Evolutionary conservation across 345 rosid species (phyloP), one percentile per base, ranked within the genome.

Genomic region (Atalantia buxifolia): DNA sequence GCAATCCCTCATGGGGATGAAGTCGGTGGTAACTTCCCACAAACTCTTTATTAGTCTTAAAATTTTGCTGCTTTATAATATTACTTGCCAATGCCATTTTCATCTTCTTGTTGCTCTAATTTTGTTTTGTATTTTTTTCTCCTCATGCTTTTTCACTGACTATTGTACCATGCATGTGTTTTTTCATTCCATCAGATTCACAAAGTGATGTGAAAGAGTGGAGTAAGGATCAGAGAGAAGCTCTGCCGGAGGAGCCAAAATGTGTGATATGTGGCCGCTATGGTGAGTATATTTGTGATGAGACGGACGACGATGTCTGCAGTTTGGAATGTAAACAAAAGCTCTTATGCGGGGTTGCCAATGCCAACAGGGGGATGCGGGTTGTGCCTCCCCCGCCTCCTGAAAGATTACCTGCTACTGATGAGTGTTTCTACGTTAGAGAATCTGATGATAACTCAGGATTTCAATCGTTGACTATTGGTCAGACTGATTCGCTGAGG

Each of bases 241-340:
- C 94, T 84, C 79, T 92, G 73, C 80, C 84, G 0, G 94, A 82
- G 22, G 99, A 95, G 68, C 98, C 96, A 59, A 82, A 67, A 80
- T 95, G 98, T 83, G 92, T 87, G 66, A 81, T 91, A 36, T 95
- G 96, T 67, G 80, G 94, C 64, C 94, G 91, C 73, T 93, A 93
- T 80, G 99, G 99, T 18, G 98, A 95, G 81, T 93, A 93, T 80
- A 90, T 93, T 66, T 92, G 97, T 78, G 92, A 91, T 81, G 81
- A 90, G 84, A 95, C 99, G 25, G 91, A 91, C 80, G 94, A 89
- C 61, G 99, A 93, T 85, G 68, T 95, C 76, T 95, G 99, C 85
- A 93, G 96, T 83, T 84, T 93, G 88, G 93, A 95, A 79, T 93
- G 99, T 84, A 92, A 95, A 82, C 90, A 71, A 69, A 77, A 69